Evolutionary conservation across 164 flowering plant genomes (phyloP), one percentile per base, ranked within the genome.

Genomic region (Aristolochia fimbriata): DNA sequence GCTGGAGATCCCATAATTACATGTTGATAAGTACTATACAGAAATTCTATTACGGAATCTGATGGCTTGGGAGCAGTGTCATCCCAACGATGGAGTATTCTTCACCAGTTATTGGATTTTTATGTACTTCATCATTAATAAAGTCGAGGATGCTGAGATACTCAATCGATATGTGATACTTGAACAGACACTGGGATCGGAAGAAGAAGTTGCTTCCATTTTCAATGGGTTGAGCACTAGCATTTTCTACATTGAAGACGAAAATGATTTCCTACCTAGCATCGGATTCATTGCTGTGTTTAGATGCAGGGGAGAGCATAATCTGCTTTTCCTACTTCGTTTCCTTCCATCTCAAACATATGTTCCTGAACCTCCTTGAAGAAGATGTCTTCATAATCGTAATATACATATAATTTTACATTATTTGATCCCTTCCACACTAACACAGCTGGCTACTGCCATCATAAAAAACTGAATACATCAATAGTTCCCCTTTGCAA

Each of bases 1-100:
- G 17, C 11, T 62, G 37, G 50, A 53, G 52, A 62, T 62, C 51
- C 65, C 65, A 10, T 48, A 54, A 15, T 15, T 62, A 23, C 41
- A 30, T 19, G 23, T 62, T 21, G 46, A 31, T 7, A 37, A 37
- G 2, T 16, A 51, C 16, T 20, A 12, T 2, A 33, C 63, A 15
- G 31, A 31, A n/a, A 16, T 55, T 19, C n/a, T 62, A 47, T n/a
- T 62, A 12, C 1, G 55, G n/a, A 62, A 62, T 13, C 56, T 37
- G n/a, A 24, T 62, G 7, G 49, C 58, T 5, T 62, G 21, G 15
- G 65, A 62, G 58, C 57, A 37, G 17, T 51, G 65, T 19, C 45
- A 37, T 37, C n/a, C 21, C 20, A 47, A 6, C n/a, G n/a, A 15
- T 37, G 31, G 20, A 37, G 20, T 30, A n/a, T 27, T 41, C 17